A percentile compares a stretch with the other conserved stretches of the same genome.
Evolutionary conservation across 2,329 filamentous ascomycete genomes (phyloP).

Genomic region (Paecilomyces fulvus): DNA sequence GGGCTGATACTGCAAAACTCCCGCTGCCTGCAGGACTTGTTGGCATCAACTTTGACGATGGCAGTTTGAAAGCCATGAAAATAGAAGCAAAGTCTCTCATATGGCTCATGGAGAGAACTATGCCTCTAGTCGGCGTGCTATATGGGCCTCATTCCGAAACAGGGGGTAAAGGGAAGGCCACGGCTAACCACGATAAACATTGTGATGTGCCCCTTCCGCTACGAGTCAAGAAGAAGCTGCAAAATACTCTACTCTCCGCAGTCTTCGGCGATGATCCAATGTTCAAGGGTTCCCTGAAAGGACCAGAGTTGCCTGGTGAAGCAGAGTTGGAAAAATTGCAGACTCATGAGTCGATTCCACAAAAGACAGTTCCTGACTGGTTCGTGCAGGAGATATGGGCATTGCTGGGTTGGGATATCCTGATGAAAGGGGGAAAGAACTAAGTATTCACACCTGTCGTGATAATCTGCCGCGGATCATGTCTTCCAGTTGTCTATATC

Average conservation of each 20-base stretch:
- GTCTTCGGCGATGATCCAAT: constrained; percentile 29
- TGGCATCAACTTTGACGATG: constrained; percentile 13
- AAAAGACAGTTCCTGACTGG: constrained; percentile 41
- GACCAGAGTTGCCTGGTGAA: constrained; percentile 13
- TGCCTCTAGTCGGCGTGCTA: constrained; percentile 16
- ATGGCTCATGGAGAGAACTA: constrained; percentile 22
- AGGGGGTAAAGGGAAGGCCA: not conserved
- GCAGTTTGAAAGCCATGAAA: constrained; percentile 17
- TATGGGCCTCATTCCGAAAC: not conserved
- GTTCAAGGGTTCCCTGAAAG: constrained; percentile 21
- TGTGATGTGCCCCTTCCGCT: constrained; percentile 9
- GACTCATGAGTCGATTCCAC: constrained; percentile 4
- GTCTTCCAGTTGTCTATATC: not conserved
- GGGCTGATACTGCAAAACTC: constrained; percentile 13
- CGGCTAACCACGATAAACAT: not conserved
- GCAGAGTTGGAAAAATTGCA: constrained; percentile 8
- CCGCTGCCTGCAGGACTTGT: constrained; percentile 24
- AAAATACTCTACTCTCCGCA: constrained; percentile 34
- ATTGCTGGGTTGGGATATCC: constrained; percentile 48
- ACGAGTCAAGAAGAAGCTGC: constrained; percentile 23
- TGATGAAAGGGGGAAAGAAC: constrained; percentile 7
- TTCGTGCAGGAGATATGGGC: constrained; percentile 50
- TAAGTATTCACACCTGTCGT: not conserved
- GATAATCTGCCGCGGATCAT: not conserved
- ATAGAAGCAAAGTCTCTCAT: constrained; percentile 30